Base-by-base conservation (phyloP, 371 early-diverging fungal genomes). In the Mucor piriformis region DNA sequence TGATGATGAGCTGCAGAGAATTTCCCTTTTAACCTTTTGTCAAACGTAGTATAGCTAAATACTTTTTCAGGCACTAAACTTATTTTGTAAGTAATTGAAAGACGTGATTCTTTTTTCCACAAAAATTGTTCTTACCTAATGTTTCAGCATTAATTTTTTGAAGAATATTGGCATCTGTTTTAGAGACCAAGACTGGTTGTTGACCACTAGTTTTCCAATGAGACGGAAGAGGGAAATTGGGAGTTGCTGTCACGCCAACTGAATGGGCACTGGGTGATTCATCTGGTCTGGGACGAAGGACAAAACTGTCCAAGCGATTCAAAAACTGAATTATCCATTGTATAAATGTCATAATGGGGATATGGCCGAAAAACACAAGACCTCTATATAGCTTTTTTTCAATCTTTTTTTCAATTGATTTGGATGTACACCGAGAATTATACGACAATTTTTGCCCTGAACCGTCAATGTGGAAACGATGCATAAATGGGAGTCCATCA, bases 61-160 rank as follows among this genome's bases (percentile, higher is more conserved):
- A 80, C 18, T 5, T 61, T 66, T 34, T 76, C 57, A 15, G 89
- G 86, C 32, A 78, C 79, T 79, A 1, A 8, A 29, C 8, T 29
- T 29, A 1, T 6, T 29, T 6, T 8, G 29, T 29, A 2, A 3
- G 20, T 25, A 54, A 12, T 44, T 3, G 0, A 47, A 32, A 29
- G 16, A 24, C 32, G n/a, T 29, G 21, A 6, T 52, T 37, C 12
- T 35, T 18, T 33, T 57, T 33, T 25, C 47, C n/a, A n/a, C n/a
- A n/a, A n/a, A n/a, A n/a, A 11, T 11, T 33, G 3, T 10, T 6
- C 32, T 59, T 69, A 79, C 80, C 79, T 42, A 90, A 62, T 1
- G 90, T 86, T 24, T 78, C 77, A 1, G 81, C 72, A 63, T 90
- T 73, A 21, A 90, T 58, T 42, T 81, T 74, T 49, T 88, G 87